A percentile compares a stretch with the other conserved stretches of the same genome.
phyloP scores from a whole-genome alignment of 208 protist genomes.

The Trypanosoma scelopori region DNA sequence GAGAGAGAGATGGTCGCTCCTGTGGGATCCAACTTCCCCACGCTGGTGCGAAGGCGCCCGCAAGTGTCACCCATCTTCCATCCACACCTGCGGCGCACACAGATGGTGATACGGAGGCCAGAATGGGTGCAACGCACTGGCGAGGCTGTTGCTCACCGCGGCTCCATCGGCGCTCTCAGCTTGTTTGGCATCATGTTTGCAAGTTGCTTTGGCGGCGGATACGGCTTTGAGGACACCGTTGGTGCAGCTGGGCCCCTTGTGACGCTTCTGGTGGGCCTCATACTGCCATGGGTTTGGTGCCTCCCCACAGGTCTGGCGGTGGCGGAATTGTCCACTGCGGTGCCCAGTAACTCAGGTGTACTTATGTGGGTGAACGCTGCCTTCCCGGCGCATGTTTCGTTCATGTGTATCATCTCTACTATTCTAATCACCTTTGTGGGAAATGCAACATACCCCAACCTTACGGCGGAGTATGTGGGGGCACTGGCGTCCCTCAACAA shows the following conservation, averaged over 20 bases:
- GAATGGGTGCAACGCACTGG: constrained; percentile 72
- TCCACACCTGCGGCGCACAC: constrained; percentile 67
- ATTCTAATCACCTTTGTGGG: constrained; percentile 85
- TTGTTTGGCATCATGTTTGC: constrained; percentile 81
- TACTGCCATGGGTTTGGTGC: constrained; percentile 80
- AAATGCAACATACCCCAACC: constrained; percentile 80
- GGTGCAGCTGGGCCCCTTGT: constrained; percentile 74
- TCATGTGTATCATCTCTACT: constrained; percentile 70
- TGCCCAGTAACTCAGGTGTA: constrained; percentile 85
- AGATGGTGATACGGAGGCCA: constrained; percentile 71
- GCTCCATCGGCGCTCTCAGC: constrained; percentile 56
- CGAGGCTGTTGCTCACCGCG: constrained; percentile 72
- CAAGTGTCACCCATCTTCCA: constrained; percentile 60
- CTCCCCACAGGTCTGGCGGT: constrained; percentile 82
- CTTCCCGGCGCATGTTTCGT: constrained; percentile 72
- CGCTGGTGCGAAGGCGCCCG: constrained; percentile 10
- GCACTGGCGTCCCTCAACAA: constrained; percentile 40
- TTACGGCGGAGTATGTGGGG: constrained; percentile 69
- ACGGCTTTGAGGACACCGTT: constrained; percentile 86
- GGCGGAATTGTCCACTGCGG: constrained; percentile 74
- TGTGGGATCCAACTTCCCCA: constrained; percentile 9
- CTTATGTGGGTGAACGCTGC: constrained; percentile 87
- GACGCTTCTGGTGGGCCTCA: constrained; percentile 69
- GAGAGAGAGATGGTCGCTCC: background rate
- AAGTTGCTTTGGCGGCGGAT: constrained; percentile 78